Base-by-base conservation (phyloP, 2,329 filamentous ascomycete genomes). In the Monosporascus sp. region DNA sequence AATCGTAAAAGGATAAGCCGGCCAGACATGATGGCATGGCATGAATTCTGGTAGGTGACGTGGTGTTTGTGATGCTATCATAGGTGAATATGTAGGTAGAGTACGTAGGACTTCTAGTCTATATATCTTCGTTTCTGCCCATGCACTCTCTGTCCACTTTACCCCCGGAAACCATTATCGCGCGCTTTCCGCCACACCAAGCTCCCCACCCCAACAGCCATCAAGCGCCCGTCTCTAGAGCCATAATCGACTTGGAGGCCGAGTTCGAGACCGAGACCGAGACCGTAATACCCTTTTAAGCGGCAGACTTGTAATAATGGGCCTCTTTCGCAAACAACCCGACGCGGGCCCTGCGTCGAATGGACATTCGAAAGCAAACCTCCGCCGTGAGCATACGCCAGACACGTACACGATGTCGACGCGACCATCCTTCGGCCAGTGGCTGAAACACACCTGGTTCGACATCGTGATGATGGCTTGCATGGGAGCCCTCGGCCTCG, bases 391-490 rank as follows among this genome's bases (percentile, higher is more conserved):
- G 16, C 53, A 55, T 49, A 58, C 26, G 37, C 16, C 49, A 48
- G 56, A 52, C 24, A 59, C 67, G 0, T 74, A 73, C 52, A 65
- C 71, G 52, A 80, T 83, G 76, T 72, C 73, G 2, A 71, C 65
- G 2, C 73, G 79, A 11, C 85, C 85, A 2, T 78, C 73, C 2
- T 87, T 90, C 59, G 84, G 86, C 3, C 83, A 87, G 64, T 90
- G 86, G 86, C 66, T 88, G 58, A 87, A 85, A 67, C 75, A 76
- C 8, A 86, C 84, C 5, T 85, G 81, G 76, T 70, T 88, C 14
- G 87, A 90, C 63, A 79, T 90, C 50, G 50, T 87, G 20, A 87
- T 85, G 34, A 89, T 90, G 84, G 72, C 74, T 8, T 66, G 73
- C 24, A 81, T 90, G 77, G 86, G 87, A 9, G 82, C 78, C 14